Evolutionary conservation across 345 rosid genomes (phyloP).

Genomic region (Luvunga scandens): DNA sequence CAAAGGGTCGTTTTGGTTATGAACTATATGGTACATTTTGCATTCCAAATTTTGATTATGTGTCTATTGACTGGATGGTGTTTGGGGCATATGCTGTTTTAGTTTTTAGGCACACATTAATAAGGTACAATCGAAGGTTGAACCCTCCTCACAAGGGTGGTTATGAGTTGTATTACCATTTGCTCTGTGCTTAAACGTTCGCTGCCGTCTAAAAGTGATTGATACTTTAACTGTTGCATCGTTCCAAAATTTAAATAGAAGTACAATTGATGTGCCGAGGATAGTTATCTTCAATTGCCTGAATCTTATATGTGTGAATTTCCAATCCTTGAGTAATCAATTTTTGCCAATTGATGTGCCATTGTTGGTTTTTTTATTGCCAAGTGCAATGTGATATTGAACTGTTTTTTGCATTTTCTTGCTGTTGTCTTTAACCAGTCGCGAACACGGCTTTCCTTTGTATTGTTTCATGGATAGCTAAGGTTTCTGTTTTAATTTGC

Average conservation of each 20-base stretch:
- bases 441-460: not conserved
- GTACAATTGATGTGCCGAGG: too few species aligned
- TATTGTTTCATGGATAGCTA: not conserved
- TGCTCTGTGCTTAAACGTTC: too few species aligned
- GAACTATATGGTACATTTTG: too few species aligned
- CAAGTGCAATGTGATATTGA: not conserved
- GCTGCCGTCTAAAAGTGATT: too few species aligned
- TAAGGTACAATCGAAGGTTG: too few species aligned
- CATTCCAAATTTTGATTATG: not conserved
- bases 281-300: not conserved
- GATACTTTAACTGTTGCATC: too few species aligned
- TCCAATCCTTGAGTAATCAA: not conserved
- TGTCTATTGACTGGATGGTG: not conserved
- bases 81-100: not conserved
- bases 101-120: too few species aligned
- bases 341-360: not conserved
- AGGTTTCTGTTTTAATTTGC: not conserved
- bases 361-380: not conserved
- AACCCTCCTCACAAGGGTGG: too few species aligned
- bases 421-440: not conserved
- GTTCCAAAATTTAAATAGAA: too few species aligned
- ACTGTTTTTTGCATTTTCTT: not conserved
- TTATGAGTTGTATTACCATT: too few species aligned
- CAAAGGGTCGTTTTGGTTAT: too few species aligned
- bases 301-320: not conserved